Evolutionary conservation across 768 basidiomycete species (phyloP).

Genomic region (Rubroboletus satanas): DNA sequence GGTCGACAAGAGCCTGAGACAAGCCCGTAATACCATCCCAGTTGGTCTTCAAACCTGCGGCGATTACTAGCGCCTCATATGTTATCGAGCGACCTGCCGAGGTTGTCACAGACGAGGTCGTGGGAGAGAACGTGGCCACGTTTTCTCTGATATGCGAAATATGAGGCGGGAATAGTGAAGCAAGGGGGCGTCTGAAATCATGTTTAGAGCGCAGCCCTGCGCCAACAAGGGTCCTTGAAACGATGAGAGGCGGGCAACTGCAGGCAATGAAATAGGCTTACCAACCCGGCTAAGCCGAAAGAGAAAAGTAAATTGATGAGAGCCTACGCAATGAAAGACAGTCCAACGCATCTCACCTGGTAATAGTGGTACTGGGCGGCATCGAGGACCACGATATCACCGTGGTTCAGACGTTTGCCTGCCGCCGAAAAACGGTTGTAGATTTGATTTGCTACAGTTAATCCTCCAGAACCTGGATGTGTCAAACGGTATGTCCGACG

Average conservation of each 20-base stretch:
- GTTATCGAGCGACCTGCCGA: constrained; percentile 61
- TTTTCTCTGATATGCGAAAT: constrained; percentile 69
- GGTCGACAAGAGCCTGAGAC: constrained; percentile 69
- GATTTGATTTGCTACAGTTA: constrained; percentile 85
- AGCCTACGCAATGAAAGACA: not conserved
- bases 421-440: constrained; percentile 72
- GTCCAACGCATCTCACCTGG: constrained; percentile 46
- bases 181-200: constrained; percentile 61
- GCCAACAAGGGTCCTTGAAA: constrained; percentile 81
- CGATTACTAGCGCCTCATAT: constrained; percentile 88
- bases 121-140: constrained; percentile 72
- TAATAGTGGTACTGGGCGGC: constrained; percentile 81
- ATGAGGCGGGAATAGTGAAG: constrained; percentile 68
- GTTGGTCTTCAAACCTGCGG: constrained; percentile 85
- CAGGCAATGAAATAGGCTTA: constrained; percentile 31
- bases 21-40: constrained; percentile 75
- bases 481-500: constrained; percentile 3
- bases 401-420: constrained; percentile 60
- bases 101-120: constrained; percentile 69
- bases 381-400: constrained; percentile 87
- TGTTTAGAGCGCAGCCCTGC: constrained; percentile 76
- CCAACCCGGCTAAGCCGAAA: constrained; percentile 76
- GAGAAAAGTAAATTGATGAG: not conserved
- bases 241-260: constrained; percentile 1
- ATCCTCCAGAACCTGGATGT: constrained; percentile 67